A percentile compares a stretch with the other conserved stretches of the same genome.
phyloP scores from a whole-genome alignment of 1,139 yeast species.

The Hansenula lynferdii region DNA sequence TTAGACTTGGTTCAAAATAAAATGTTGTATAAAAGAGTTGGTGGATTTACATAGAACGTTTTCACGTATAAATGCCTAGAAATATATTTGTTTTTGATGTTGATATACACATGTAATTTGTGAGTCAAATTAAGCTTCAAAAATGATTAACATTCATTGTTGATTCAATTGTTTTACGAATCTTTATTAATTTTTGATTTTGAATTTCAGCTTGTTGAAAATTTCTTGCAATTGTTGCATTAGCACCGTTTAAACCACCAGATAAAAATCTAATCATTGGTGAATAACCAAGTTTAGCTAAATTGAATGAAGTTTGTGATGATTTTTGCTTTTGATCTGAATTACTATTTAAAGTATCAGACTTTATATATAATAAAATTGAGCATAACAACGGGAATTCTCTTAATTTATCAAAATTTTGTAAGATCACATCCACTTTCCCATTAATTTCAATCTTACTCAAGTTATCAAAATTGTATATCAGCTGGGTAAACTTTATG shows the following conservation, averaged over 20 bases:
- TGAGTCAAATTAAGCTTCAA: too few species aligned
- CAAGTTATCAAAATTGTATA: slow-evolving; percentile 11
- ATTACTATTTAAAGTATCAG: slow-evolving; percentile 18
- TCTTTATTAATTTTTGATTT: slow-evolving; percentile 14
- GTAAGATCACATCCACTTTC: slow-evolving; percentile 9
- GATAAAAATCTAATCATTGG: slow-evolving; percentile 18
- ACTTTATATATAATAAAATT: slow-evolving; percentile 17
- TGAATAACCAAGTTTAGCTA: slow-evolving; percentile 19
- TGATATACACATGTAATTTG: too few species aligned
- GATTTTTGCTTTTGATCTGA: slow-evolving; percentile 23
- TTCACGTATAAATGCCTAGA: too few species aligned
- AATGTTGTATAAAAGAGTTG: too few species aligned
- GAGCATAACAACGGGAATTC: slow-evolving; percentile 16
- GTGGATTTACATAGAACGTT: too few species aligned
- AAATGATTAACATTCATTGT: not conserved
- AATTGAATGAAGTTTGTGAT: slow-evolving; percentile 20
- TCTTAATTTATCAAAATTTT: slow-evolving; percentile 13
- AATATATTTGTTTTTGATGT: too few species aligned
- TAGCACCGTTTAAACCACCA: slow-evolving; percentile 17
- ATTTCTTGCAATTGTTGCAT: slow-evolving; percentile 19
- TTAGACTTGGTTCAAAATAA: not conserved
- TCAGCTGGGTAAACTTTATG: slow-evolving; percentile 5
- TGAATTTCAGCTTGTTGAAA: slow-evolving; percentile 20
- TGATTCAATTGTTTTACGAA: slow-evolving; percentile 1
- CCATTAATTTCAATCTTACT: slow-evolving; percentile 13